Base-by-base conservation (phyloP, 2,329 filamentous ascomycete genomes). In the Simplicillium sp. region DNA sequence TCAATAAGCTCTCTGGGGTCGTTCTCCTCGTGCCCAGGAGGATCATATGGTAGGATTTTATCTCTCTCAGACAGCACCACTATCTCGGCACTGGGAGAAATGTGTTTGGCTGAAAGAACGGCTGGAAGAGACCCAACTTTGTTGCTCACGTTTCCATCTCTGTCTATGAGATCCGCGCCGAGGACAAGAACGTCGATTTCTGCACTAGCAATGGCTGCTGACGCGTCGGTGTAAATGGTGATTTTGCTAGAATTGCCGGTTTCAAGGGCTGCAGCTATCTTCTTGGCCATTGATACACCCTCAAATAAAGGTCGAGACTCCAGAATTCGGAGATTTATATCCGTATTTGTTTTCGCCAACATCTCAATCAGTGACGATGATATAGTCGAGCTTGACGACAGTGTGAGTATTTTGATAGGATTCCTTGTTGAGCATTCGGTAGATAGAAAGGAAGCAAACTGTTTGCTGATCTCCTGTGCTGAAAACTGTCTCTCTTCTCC, bases 291-390 rank as follows among this genome's bases (percentile, higher is more conserved):
- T 8, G 65, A 69, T 4, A 74, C 74, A 7, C 80, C 82, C 57
- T 86, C 80, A 47, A 71, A 84, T 1, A 79, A 64, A 0, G 82
- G 82, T 1, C 81, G 66, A 3, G 81, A 84, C 54, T 85, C 81
- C 3, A 86, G 65, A 25, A 86, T 63, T 4, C 69, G 70, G 14
- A 85, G 55, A 38, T 80, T 68, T 8, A 83, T 52, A 1, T 45
- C 50, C 7, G 67, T 53, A 2, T 50, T 52, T 2, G 49, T 47
- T 14, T 7, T 28, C 1, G 52, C 47, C 11, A 70, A 57, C 3
- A 65, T 57, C 20, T 67, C 58, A 2, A 66, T 48, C 11, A 84
- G 61, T 38, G 65, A 67, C 13, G 63, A 54, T 3, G 58, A 61
- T 44, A 83, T 75, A 0, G 80, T 82, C 3, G 77, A 81, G 45